A percentile compares a stretch with the other conserved stretches of the same genome.
These are phyloP conservation scores for Paramecium caudatum DNA, from an alignment of 73 alveolate species.

Conservation along the genomic window DNA sequence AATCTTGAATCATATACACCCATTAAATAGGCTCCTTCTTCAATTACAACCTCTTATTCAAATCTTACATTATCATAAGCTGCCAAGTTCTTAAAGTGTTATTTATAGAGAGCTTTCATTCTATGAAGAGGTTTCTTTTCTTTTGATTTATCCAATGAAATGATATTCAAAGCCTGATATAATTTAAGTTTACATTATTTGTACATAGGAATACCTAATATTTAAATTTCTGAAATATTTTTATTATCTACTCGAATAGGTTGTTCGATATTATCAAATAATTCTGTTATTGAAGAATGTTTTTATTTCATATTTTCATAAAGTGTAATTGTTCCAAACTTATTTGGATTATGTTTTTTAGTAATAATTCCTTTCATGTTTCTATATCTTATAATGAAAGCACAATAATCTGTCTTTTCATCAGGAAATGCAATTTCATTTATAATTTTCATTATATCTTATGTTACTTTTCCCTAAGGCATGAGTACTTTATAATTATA, in stretches of 20 bases:
- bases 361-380: not conserved
- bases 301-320: constrained; percentile 43
- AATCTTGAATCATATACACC: constrained; percentile 23
- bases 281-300: not conserved
- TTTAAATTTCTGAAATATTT: not conserved
- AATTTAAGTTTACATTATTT: not conserved
- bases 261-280: not conserved
- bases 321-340: not conserved
- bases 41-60: too few species aligned
- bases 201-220: not conserved
- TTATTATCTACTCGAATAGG: not conserved
- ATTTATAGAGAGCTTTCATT: too few species aligned
- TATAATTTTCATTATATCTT: not conserved
- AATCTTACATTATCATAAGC: too few species aligned
- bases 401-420: constrained; percentile 19
- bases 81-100: too few species aligned
- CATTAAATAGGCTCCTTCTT: constrained; percentile 51
- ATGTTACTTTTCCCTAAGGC: constrained; percentile 41
- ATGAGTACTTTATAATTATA: constrained; percentile 13
- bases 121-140: too few species aligned
- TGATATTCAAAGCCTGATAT: not conserved
- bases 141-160: too few species aligned
- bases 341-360: not conserved
- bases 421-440: not conserved
- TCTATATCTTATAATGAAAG: constrained; percentile 11